Evolutionary conservation across 2,329 filamentous ascomycete genomes (phyloP).

Genomic region (Nemania sp.): DNA sequence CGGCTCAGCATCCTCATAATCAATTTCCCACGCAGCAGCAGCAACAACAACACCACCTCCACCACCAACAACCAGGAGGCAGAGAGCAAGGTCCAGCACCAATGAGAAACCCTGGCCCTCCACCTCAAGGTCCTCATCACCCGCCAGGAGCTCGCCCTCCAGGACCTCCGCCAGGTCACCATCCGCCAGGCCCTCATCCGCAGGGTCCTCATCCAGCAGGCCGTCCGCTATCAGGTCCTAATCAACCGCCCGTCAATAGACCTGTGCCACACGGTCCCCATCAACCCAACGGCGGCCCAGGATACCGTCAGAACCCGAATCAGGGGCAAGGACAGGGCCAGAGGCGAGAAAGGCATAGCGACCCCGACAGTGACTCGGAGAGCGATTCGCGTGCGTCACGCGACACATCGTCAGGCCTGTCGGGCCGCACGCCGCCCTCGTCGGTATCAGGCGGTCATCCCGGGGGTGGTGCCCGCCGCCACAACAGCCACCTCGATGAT

Average conservation of each 20-base stretch:
- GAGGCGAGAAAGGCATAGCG: not conserved
- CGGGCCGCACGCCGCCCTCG: constrained; percentile 26
- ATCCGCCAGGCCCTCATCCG: not conserved
- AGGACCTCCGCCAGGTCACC: not conserved
- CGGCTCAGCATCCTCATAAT: not conserved
- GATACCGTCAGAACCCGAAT: not conserved
- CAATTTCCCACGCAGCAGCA: constrained; percentile 1
- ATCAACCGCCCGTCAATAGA: not conserved
- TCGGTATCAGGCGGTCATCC: constrained; percentile 22
- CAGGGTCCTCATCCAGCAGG: not conserved
- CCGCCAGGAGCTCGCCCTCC: not conserved
- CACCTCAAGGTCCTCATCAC: not conserved
- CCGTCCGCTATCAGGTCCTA: not conserved
- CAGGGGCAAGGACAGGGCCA: not conserved
- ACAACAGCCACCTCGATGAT: too few species aligned
- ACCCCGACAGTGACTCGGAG: constrained; percentile 16
- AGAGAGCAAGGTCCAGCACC: not conserved
- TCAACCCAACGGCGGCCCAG: not conserved
- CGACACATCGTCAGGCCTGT: constrained; percentile 19
- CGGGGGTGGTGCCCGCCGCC: not conserved
- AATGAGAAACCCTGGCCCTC: not conserved
- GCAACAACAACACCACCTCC: not conserved
- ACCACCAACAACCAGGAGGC: not conserved
- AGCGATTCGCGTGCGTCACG: constrained; percentile 26
- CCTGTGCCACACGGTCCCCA: not conserved